Percentiles rank a stretch among this genome's conserved stretches.
Conservation (phyloP, 2,329 filamentous ascomycete genomes). For the Aspergillus sojae region DNA sequence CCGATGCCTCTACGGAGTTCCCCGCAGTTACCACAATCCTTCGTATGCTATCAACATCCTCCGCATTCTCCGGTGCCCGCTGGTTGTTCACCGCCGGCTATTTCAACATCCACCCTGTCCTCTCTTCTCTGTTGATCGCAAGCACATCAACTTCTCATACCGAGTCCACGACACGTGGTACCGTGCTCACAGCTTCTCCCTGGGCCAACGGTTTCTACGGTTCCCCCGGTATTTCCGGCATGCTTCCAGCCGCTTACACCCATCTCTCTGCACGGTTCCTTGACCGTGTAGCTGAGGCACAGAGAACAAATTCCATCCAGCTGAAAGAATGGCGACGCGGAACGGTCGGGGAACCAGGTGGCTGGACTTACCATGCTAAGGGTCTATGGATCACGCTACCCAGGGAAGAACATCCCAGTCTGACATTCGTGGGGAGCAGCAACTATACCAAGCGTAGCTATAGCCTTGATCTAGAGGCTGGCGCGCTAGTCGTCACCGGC, state of each 20-base stretch:
- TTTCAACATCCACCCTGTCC: slow-evolving; percentile 89
- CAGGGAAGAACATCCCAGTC: slow-evolving; percentile 65
- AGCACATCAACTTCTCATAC: slow-evolving; percentile 55
- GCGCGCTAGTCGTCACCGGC: slow-evolving; percentile 80
- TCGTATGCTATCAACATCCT: slow-evolving; percentile 63
- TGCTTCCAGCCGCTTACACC: slow-evolving; percentile 90
- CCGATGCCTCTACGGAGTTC: slow-evolving; percentile 84
- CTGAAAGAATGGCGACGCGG: slow-evolving; percentile 89
- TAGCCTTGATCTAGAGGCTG: slow-evolving; percentile 86
- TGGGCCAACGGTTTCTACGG: slow-evolving; percentile 95
- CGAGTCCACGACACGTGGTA: slow-evolving; percentile 58
- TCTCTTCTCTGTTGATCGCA: slow-evolving; percentile 76
- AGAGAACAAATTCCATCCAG: slow-evolving; percentile 61
- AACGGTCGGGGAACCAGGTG: slow-evolving; percentile 75
- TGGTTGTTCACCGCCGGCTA: slow-evolving; percentile 99
- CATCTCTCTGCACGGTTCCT: slow-evolving; percentile 83
- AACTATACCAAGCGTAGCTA: slow-evolving; percentile 97
- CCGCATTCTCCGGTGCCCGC: slow-evolving; percentile 65
- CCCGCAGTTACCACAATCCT: slow-evolving; percentile 78
- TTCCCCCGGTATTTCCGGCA: slow-evolving; percentile 82
- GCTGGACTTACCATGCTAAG: slow-evolving; percentile 98
- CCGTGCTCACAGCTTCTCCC: slow-evolving; percentile 88
- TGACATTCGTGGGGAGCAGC: slow-evolving; percentile 85
- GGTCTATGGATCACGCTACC: slow-evolving; percentile 80
- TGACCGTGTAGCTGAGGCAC: slow-evolving; percentile 58